Base-by-base conservation (phyloP, 2,329 filamentous ascomycete species). In the Septoria linicola region DNA sequence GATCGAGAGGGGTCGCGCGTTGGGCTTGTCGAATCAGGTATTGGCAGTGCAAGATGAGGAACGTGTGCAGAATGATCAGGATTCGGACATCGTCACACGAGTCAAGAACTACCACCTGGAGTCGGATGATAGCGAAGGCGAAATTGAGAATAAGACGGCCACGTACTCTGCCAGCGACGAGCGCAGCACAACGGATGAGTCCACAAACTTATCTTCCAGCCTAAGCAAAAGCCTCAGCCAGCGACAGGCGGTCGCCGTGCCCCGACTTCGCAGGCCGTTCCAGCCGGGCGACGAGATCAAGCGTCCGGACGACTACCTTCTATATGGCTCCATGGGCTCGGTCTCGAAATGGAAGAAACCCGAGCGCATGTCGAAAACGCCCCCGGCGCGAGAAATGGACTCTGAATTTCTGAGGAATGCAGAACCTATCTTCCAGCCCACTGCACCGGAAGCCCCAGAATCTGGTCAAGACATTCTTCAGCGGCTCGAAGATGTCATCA, bases 241-340 rank as follows among this genome's bases (percentile, higher is more conserved):
- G 17, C 49, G 39, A 4, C 44, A 52, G 19, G 47, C 46, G 10
- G 53, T 48, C n/a, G 50, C 39, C 3, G 50, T 48, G 8, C 57
- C 55, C 14, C 47, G 55, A 49, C 51, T 59, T 17, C 45, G 54
- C 40, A 53, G 51, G 17, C 56, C 59, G 10, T 51, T 61, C 10
- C 57, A 58, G 23, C 59, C 58, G 14, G 58, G 58, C 23, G 58
- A 60, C 34, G 56, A 60, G 14, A 25, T 57, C n/a, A 59, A 55
- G 41, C 46, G 53, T 35, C 49, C 56, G 7, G 51, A 60, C 11
- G 47, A 55, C 23, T 52, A 48, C 10, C 32, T 60, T 8, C 41
- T 60, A 4, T 60, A 60, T 32, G 48, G 46, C 25, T 47, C 53
- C 10, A 21, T 41, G 8, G 42, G 44, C 4, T 41, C 48, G 7